Percentiles rank a stretch among this genome's conserved stretches.
These are phyloP conservation scores for Xeromyces bisporus DNA, from an alignment of 495 filamentous ascomycete genomes.

Conservation along the genomic window DNA sequence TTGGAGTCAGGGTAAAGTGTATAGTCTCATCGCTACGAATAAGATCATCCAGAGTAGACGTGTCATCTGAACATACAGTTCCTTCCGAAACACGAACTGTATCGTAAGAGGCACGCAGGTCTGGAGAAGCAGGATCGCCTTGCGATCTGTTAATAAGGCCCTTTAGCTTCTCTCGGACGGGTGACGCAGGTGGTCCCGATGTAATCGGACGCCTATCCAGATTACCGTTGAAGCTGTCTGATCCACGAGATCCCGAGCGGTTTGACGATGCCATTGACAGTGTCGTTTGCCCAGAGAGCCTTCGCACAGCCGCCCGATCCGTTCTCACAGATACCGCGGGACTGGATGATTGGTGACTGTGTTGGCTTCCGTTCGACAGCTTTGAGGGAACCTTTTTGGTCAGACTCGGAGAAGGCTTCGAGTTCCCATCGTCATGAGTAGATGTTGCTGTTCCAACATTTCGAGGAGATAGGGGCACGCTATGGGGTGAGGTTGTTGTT, in stretches of 20 bases:
- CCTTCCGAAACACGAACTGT: slow-evolving; percentile 22
- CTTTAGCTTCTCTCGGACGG: slow-evolving; percentile 36
- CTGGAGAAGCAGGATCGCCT: slow-evolving; percentile 23
- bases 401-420: no score
- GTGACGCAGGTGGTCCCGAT: slow-evolving; percentile 35
- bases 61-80: slow-evolving; percentile 28
- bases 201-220: slow-evolving; percentile 37
- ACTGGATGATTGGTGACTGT: slow-evolving; percentile 9
- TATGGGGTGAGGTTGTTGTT: no score
- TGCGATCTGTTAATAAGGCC: slow-evolving; percentile 31
- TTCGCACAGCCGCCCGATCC: slow-evolving; percentile 36
- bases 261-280: slow-evolving; percentile 16
- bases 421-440: slow-evolving; percentile 19
- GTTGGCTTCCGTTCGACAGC: slow-evolving; percentile 9
- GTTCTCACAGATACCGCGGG: slow-evolving; percentile 6
- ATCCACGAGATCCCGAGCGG: slow-evolving; percentile 17
- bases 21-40: slow-evolving; percentile 85
- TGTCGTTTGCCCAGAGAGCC: slow-evolving; percentile 20
- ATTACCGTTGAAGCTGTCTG: slow-evolving; percentile 29
- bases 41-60: slow-evolving; percentile 59
- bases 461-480: no score
- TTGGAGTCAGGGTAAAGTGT: slow-evolving; percentile 83
- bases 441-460: slow-evolving; percentile 9
- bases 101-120: slow-evolving; percentile 31
- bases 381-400: no score